phyloP scores from a whole-genome alignment of 2,329 filamentous ascomycete genomes.

The Pseudogymnoascus sp. region DNA sequence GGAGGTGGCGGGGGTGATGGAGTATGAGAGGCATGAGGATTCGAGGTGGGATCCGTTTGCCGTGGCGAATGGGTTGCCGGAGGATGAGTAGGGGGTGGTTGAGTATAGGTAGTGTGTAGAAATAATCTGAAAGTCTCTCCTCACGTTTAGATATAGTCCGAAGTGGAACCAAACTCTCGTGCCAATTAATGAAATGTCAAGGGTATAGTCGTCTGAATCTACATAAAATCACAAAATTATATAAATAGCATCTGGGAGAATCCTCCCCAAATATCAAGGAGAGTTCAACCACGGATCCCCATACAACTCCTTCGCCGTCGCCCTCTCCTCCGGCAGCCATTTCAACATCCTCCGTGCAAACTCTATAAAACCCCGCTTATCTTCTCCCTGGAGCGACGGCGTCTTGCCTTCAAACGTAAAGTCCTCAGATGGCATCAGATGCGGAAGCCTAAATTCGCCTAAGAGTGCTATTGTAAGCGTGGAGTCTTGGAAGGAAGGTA shows the following conservation, averaged over 20 bases:
- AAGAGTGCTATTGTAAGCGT: not conserved
- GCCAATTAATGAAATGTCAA: not conserved
- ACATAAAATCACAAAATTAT: not conserved
- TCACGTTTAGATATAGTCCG: not conserved
- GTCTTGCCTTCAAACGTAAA: slow-evolving; percentile 17
- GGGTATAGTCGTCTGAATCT: not conserved
- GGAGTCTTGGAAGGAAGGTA: not conserved
- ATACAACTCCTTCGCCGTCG: slow-evolving; percentile 28
- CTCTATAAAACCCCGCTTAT: slow-evolving; percentile 27
- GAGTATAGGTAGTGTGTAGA: not conserved
- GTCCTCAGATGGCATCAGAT: not conserved
- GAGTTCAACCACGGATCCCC: slow-evolving; percentile 25
- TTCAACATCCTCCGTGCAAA: slow-evolving; percentile 28
- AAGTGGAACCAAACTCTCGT: not conserved
- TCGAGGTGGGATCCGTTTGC: slow-evolving; percentile 48
- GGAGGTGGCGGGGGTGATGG: slow-evolving; percentile 41
- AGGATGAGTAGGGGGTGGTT: not conserved
- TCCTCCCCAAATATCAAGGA: not conserved
- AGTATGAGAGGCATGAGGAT: slow-evolving; percentile 50
- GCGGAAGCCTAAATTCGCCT: not conserved
- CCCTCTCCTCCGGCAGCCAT: slow-evolving; percentile 29
- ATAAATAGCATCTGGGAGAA: not conserved
- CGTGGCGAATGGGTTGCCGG: slow-evolving; percentile 15
- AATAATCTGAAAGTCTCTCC: not conserved
- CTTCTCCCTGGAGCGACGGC: slow-evolving; percentile 24